Evolutionary conservation across 306 rosid genomes (phyloP).

Genomic region (Cucurbita pepo): DNA sequence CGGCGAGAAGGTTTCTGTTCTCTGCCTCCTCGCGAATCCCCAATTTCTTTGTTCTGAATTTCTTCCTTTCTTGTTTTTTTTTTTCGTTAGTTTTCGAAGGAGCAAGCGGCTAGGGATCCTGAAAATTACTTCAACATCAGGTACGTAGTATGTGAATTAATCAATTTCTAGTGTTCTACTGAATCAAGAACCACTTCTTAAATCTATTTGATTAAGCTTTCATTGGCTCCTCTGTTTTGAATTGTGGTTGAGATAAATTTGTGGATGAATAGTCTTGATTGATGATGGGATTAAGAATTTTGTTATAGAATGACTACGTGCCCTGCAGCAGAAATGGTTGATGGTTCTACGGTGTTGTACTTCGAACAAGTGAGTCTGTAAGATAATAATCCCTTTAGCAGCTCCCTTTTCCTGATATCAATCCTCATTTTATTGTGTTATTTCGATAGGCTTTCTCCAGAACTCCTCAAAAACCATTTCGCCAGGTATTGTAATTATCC

Average conservation of each 20-base stretch:
- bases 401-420: not conserved
- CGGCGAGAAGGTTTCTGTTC: slow-evolving; percentile 52
- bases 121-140: slow-evolving; percentile 88
- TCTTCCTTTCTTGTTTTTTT: not conserved
- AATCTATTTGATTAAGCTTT: not conserved
- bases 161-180: not conserved
- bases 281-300: not conserved
- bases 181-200: not conserved
- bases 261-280: not conserved
- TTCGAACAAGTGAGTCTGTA: slow-evolving; percentile 57
- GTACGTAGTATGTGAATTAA: slow-evolving; percentile 5
- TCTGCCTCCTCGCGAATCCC: not conserved
- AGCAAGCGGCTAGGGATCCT: slow-evolving; percentile 87
- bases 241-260: not conserved
- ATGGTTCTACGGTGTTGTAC: slow-evolving; percentile 79
- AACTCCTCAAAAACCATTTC: slow-evolving; percentile 88
- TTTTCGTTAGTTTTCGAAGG: slow-evolving; percentile 46
- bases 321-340: slow-evolving; percentile 94
- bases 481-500: slow-evolving; percentile 45
- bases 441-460: slow-evolving; percentile 85
- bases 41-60: not conserved
- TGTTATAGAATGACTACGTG: slow-evolving; percentile 37
- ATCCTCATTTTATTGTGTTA: slow-evolving; percentile 14
- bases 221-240: not conserved
- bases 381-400: not conserved